Base-by-base conservation (phyloP, 805 yeast genomes). In the Debaryomyces hansenii region DNA sequence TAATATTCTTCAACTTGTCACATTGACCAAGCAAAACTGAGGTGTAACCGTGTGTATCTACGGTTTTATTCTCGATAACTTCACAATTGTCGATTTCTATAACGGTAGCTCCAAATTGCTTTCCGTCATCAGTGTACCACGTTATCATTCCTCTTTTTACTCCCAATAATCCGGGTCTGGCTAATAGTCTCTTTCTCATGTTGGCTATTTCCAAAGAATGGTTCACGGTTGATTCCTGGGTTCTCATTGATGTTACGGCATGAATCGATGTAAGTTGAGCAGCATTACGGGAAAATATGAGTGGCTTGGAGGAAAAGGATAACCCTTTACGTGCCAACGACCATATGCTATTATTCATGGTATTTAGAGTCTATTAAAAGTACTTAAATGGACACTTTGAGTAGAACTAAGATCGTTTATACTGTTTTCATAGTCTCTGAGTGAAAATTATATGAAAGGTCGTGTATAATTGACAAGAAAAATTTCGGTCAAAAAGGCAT, bases 21-120 rank as follows among this genome's bases (percentile, higher is more conserved):
- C 96, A 92, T 52, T 80, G 87, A 11, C 98, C 99, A 36, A 94
- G 75, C 67, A 89, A 88, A 12, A 90, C 92, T 0, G 97, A 92
- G 59, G 72, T 77, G 67, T 88, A 88, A 3, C 97, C 97, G 57
- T 89, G 84, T 28, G 77, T 74, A n/a, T 77, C 83, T 24, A 75
- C 58, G 3, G 92, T 85, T 63, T 86, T 87, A 57, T 80, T 82
- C 60, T 79, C 77, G 14, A 85, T 68, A 14, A 94, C 98, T 70
- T 94, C 98, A 52, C 89, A 88, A 46, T 91, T 82, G 63, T 90
- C 87, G 49, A 94, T 79, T 62, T 90, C 95, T 35, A 94, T 72
- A 7, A 94, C 87, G 4, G 99, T 94, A 41, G 95, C 94, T 2
- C 96, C 91, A 45, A 77, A 66, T 51, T 83, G 83, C 44, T 72